Evolutionary conservation across 768 basidiomycete species (phyloP).

Genomic region (Suillus lakei): DNA sequence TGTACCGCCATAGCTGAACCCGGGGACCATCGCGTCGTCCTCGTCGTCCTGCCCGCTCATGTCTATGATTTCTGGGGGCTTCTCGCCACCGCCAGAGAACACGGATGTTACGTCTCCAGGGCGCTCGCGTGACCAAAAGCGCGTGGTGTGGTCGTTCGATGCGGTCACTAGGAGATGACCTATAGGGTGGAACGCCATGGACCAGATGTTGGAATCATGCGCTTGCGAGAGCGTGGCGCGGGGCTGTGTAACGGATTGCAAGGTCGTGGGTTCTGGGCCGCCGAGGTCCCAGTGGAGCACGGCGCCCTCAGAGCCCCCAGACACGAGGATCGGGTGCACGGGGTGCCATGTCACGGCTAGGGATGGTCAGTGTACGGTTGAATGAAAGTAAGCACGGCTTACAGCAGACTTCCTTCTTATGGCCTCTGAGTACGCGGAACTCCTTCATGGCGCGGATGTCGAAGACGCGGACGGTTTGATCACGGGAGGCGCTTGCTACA

Average conservation of each 20-base stretch:
- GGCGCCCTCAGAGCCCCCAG: slow-evolving; percentile 93
- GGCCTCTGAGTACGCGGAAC: slow-evolving; percentile 87
- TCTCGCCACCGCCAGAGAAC: slow-evolving; percentile 83
- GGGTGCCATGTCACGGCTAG: slow-evolving; percentile 96
- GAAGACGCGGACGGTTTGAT: slow-evolving; percentile 94
- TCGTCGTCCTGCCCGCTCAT: slow-evolving; percentile 69
- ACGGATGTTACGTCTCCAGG: slow-evolving; percentile 83
- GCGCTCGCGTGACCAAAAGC: slow-evolving; percentile 96
- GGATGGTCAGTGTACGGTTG: not conserved
- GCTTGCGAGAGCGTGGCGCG: slow-evolving; percentile 91
- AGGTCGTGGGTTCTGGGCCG: slow-evolving; percentile 50
- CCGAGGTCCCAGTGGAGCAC: slow-evolving; percentile 94
- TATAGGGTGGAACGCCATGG: slow-evolving; percentile 92
- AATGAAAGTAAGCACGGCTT: slow-evolving; percentile 36
- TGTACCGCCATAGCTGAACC: slow-evolving; percentile 57
- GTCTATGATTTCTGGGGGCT: slow-evolving; percentile 73
- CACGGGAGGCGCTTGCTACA: slow-evolving; percentile 92
- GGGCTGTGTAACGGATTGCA: slow-evolving; percentile 53
- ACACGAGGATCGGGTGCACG: slow-evolving; percentile 87
- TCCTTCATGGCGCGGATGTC: slow-evolving; percentile 99
- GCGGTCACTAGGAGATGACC: slow-evolving; percentile 93
- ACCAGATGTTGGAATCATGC: slow-evolving; percentile 98
- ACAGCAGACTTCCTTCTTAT: slow-evolving; percentile 99
- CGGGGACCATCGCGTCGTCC: slow-evolving; percentile 75
- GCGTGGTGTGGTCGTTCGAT: slow-evolving; percentile 97